Evolutionary conservation across 139 green algal genomes (phyloP), one percentile per base, ranked within the genome.

Genomic region (Deuterostichococcus epilithicus): DNA sequence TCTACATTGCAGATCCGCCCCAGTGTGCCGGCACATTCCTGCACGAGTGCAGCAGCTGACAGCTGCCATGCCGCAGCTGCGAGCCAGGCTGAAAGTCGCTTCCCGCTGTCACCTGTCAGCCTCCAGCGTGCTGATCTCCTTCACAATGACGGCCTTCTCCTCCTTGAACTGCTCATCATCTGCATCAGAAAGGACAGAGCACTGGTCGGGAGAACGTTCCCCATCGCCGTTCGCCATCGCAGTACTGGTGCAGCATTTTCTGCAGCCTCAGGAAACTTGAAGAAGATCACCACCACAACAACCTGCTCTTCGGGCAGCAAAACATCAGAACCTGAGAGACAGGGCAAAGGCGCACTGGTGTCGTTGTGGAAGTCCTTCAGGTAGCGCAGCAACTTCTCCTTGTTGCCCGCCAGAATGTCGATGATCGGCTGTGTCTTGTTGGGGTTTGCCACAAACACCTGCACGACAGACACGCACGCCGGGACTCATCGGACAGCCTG

Each of bases 371-470:
- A 98, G 45, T 95, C 87, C 36, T 91, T 81, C 69, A 98, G 79
- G 78, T 95, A 98, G 63, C 89, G 92, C 26, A 98, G 87, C 75
- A 98, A 86, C 85, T 97, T 98, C 5, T 95, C 88, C 52, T 85
- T 85, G 85, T 98, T 98, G 82, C 89, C 91, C 26, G 79, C 75
- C 58, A 98, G 88, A 68, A 98, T 94, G 42, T 94, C 88, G 4
- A 92, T 58, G 42, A 98, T 92, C 25, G 86, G 72, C 69, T 83
- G 74, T 2, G 93, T 89, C 87, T 98, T 98, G 81, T 92, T 92
- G 38, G 94, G 94, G 86, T 98, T 98, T 68, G 92, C 94, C 68
- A 98, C 94, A 90, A 98, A 98, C 58, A 97, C 91, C 90, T 94
- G 74, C 44, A 76, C n/a, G n/a, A 34, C 45, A 22, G n/a, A 22